Conservation (phyloP, 371 early-diverging fungal species). For the Nosema muscidifuracis region DNA sequence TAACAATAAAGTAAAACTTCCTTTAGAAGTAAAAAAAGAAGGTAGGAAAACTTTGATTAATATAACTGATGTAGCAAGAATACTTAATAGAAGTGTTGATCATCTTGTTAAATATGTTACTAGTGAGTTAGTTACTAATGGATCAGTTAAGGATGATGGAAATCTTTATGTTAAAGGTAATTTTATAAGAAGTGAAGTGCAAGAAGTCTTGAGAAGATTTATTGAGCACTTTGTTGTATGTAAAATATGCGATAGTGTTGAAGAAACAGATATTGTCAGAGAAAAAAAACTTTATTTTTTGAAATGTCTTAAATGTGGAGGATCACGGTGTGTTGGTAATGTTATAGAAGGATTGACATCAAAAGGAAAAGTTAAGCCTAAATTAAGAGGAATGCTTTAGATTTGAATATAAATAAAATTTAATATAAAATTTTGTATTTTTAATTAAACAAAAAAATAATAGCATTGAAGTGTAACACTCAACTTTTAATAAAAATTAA, state of each 20-base stretch:
- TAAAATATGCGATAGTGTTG: slow-evolving; percentile 83
- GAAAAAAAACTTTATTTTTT: slow-evolving; percentile 93
- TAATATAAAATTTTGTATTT: no score
- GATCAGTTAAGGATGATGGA: slow-evolving; percentile 84
- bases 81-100: slow-evolving; percentile 73
- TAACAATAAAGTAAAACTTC: slow-evolving; percentile 54
- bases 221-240: slow-evolving; percentile 97
- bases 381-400: slow-evolving; percentile 45
- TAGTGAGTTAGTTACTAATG: slow-evolving; percentile 92
- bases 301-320: slow-evolving; percentile 93
- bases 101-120: slow-evolving; percentile 93
- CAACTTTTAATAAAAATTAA: neutral
- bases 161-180: slow-evolving; percentile 90
- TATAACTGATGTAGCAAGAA: slow-evolving; percentile 52
- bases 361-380: slow-evolving; percentile 34
- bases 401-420: no score
- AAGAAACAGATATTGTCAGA: slow-evolving; percentile 85
- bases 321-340: slow-evolving; percentile 76
- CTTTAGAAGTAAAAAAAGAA: slow-evolving; percentile 59
- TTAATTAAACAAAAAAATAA: no score
- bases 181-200: slow-evolving; percentile 95
- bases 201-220: slow-evolving; percentile 89
- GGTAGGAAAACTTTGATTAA: slow-evolving; percentile 59
- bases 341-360: slow-evolving; percentile 83
- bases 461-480: no score